These are phyloP conservation scores for Vickermania ingenoplastis DNA, from an alignment of 208 protist species.

Conservation along the genomic window DNA sequence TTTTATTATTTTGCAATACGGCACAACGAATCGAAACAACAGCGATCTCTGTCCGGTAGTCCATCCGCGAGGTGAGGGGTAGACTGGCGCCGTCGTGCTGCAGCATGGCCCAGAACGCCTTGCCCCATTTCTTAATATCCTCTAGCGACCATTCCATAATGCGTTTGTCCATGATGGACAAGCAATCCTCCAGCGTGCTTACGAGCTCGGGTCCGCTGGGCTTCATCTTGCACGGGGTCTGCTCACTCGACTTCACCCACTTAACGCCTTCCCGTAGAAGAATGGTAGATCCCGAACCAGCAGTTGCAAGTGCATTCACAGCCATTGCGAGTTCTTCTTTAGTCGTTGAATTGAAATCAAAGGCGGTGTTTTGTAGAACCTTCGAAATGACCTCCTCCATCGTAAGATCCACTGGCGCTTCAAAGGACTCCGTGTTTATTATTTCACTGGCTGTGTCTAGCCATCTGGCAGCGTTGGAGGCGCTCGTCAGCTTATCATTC, in stretches of 20 bases:
- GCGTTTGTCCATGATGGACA: background rate
- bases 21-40: background rate
- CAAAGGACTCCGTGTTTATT: background rate
- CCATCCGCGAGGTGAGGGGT: background rate
- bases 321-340: background rate
- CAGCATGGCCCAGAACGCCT: background rate
- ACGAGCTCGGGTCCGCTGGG: background rate
- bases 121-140: background rate
- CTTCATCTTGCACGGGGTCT: background rate
- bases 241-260: too few relatives aligned
- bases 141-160: background rate
- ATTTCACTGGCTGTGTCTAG: background rate
- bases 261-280: too few relatives aligned
- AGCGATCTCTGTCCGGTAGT: background rate
- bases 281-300: too few relatives aligned
- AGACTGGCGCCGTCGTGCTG: background rate
- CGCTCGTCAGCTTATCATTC: background rate
- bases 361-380: background rate
- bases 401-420: background rate
- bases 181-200: background rate
- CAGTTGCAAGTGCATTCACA: background rate
- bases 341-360: background rate
- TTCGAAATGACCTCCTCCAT: background rate
- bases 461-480: background rate
- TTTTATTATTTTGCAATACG: background rate